Evolutionary conservation across 148 eudicot species (phyloP), one percentile per base, ranked within the genome.

Genomic region (Chenopodium suecicum): DNA sequence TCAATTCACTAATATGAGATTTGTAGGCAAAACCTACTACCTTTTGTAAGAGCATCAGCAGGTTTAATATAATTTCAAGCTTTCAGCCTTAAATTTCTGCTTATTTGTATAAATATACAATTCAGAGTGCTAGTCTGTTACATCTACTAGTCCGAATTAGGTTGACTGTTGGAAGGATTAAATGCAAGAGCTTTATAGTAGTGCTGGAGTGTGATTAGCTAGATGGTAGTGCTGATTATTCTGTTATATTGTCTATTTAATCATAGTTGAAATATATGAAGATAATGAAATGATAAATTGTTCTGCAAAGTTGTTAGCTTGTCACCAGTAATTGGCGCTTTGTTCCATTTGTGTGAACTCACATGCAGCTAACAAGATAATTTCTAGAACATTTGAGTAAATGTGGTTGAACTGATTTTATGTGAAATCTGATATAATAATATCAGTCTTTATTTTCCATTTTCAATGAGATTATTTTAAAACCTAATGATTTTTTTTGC

Each of bases 401-500:
- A 8, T 78, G 29, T 48, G 27, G 46, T 27, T 48, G 1, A 17
- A n/a, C 65, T 34, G 13, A 60, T 32, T 16, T 4, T 22, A 34
- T 76, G 7, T 4, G 13, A 7, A 10, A 9, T 79, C 5, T 29
- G 12, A 32, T 27, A 44, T 1, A 77, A 20, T 58, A 27, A 27
- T 58, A 9, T 22, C 32, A 46, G 22, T 47, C 20, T 50, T 22
- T 64, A 32, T 7, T 68, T 13, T 31, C 1, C 50, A 19, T 41
- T 70, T 69, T 65, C 34, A 34, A 60, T 13, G 10, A 20, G 75
- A 77, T 31, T 77, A 81, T 79, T 20, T 23, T 80, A 4, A 27
- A 73, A 50, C 13, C 71, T 65, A 16, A n/a, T 25, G 12, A 52
- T 78, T 70, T 23, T 64, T 75, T 67, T 20, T 79, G 88, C 76